phyloP scores from a whole-genome alignment of 1,139 yeast species.

The Protomyces pachydermus region DNA sequence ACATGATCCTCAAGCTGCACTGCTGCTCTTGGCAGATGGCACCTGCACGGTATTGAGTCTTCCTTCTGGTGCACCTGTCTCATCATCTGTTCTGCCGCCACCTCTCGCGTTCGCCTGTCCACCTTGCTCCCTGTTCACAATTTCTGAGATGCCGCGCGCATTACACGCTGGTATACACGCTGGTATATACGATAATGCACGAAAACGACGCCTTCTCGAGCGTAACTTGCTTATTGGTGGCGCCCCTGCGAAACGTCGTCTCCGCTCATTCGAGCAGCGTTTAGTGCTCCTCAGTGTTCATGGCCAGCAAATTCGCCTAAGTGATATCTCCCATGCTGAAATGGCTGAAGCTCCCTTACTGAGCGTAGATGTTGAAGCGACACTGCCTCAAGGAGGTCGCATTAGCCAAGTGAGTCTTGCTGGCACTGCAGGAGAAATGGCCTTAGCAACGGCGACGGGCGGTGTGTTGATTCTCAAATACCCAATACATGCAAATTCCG shows the following conservation, averaged over 20 bases:
- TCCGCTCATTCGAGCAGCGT: slow-evolving; percentile 57
- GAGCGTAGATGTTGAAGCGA: slow-evolving; percentile 44
- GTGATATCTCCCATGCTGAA: slow-evolving; percentile 79
- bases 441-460: slow-evolving; percentile 65
- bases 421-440: slow-evolving; percentile 65
- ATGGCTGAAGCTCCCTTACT: slow-evolving; percentile 54
- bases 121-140: slow-evolving; percentile 51
- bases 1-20: slow-evolving; percentile 60
- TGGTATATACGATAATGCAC: slow-evolving; percentile 33
- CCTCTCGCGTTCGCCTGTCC: slow-evolving; percentile 75
- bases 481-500: background rate
- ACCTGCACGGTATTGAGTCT: slow-evolving; percentile 50
- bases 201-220: background rate
- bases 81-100: slow-evolving; percentile 66
- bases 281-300: slow-evolving; percentile 76
- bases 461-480: slow-evolving; percentile 54
- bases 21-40: slow-evolving; percentile 59
- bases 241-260: slow-evolving; percentile 53
- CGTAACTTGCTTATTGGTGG: slow-evolving; percentile 64
- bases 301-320: slow-evolving; percentile 70
- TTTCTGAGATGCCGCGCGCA: slow-evolving; percentile 13
- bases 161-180: slow-evolving; percentile 36
- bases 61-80: slow-evolving; percentile 53
- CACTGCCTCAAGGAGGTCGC: slow-evolving; percentile 41
- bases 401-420: slow-evolving; percentile 58